Evolutionary conservation across 2,329 filamentous ascomycete genomes (phyloP).

Genomic region (Ceratocystis colombiana): DNA sequence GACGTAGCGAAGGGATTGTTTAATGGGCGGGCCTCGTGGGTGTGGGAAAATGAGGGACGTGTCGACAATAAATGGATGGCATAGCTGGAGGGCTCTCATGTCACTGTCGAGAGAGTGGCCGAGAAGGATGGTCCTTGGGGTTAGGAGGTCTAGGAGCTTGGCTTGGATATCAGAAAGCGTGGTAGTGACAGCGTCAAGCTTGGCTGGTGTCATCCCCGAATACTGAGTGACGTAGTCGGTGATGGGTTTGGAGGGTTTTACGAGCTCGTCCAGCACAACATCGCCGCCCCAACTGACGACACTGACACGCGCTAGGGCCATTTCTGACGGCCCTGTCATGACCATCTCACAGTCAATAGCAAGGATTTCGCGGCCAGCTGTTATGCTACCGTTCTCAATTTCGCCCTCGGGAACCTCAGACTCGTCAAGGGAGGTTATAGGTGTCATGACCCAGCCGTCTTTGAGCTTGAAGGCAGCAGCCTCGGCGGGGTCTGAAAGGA

Average conservation of each 20-base stretch:
- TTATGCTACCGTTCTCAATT: slow-evolving; percentile 71
- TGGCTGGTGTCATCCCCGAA: slow-evolving; percentile 83
- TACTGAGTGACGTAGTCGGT: slow-evolving; percentile 83
- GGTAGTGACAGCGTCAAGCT: slow-evolving; percentile 74
- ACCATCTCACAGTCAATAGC: slow-evolving; percentile 98
- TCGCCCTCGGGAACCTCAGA: slow-evolving; percentile 57
- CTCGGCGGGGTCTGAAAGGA: slow-evolving; percentile 51
- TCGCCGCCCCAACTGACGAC: slow-evolving; percentile 76
- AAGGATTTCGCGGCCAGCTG: slow-evolving; percentile 66
- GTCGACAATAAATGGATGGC: slow-evolving; percentile 89
- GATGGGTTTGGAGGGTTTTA: slow-evolving; percentile 82
- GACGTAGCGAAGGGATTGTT: slow-evolving; percentile 83
- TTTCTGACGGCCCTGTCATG: slow-evolving; percentile 67
- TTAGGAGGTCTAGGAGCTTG: slow-evolving; percentile 61
- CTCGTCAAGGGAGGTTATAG: slow-evolving; percentile 55
- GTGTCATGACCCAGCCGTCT: slow-evolving; percentile 74
- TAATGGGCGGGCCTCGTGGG: slow-evolving; percentile 76
- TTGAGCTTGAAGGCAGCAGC: slow-evolving; percentile 34
- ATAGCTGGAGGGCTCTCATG: slow-evolving; percentile 70
- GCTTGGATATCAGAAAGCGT: slow-evolving; percentile 73
- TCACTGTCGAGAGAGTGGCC: slow-evolving; percentile 78
- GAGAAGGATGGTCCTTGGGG: slow-evolving; percentile 61
- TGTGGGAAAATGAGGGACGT: slow-evolving; percentile 86
- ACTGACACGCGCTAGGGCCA: slow-evolving; percentile 81
- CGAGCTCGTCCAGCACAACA: slow-evolving; percentile 76